Percentiles rank a stretch among this genome's conserved stretches.
phyloP scores from a whole-genome alignment of 176 grass and related monocot species.

The Avena sativa region DNA sequence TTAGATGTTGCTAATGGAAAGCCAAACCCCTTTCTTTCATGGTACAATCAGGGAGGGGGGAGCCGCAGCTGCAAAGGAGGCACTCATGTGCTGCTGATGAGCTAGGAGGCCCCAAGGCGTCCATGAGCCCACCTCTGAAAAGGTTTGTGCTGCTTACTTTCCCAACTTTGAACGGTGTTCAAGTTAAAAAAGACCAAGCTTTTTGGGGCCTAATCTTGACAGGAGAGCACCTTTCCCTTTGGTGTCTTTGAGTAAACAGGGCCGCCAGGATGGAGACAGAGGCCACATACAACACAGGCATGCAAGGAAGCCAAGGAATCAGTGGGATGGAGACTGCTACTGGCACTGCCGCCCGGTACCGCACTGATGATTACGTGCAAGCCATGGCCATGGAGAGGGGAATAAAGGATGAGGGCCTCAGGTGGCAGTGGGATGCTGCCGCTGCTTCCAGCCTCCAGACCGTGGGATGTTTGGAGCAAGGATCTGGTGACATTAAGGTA shows the following conservation, averaged over 20 bases:
- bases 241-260: slow-evolving; percentile 57
- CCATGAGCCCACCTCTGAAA: slow-evolving; percentile 81
- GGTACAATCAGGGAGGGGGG: slow-evolving; percentile 52
- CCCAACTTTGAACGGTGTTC: slow-evolving; percentile 35
- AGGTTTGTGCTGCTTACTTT: slow-evolving; percentile 64
- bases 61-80: slow-evolving; percentile 51
- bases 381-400: slow-evolving; percentile 58
- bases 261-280: slow-evolving; percentile 57
- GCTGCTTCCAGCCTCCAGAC: slow-evolving; percentile 55
- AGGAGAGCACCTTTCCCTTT: slow-evolving; percentile 39
- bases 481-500: slow-evolving; percentile 91
- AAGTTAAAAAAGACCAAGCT: slow-evolving; percentile 40
- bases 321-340: slow-evolving; percentile 49
- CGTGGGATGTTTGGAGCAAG: slow-evolving; percentile 64
- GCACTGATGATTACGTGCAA: slow-evolving; percentile 88
- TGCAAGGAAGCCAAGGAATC: slow-evolving; percentile 71
- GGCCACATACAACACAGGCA: slow-evolving; percentile 47
- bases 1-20: slow-evolving; percentile 70
- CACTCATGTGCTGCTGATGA: slow-evolving; percentile 80
- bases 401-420: slow-evolving; percentile 74
- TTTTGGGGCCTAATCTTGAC: slow-evolving; percentile 59
- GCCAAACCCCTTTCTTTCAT: slow-evolving; percentile 63
- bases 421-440: slow-evolving; percentile 66
- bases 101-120: slow-evolving; percentile 75
- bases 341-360: slow-evolving; percentile 61